phyloP scores from a whole-genome alignment of 2,329 filamentous ascomycete genomes.

The Catunica adiposa region DNA sequence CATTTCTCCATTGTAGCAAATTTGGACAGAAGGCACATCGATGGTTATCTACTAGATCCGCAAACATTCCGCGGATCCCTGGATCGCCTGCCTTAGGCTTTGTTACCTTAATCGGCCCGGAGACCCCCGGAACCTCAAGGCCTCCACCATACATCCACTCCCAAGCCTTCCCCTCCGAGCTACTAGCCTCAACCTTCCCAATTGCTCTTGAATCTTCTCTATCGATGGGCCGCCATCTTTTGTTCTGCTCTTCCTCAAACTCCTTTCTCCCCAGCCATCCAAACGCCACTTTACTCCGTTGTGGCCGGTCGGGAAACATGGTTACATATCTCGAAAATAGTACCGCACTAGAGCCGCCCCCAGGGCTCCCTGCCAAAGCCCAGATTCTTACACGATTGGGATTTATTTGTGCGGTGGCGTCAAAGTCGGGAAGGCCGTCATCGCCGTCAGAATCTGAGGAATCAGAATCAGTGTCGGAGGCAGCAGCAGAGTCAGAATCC shows the following conservation, averaged over 20 bases:
- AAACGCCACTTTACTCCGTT: slow-evolving; percentile 24
- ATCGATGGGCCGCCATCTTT: not conserved
- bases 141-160: slow-evolving; percentile 44
- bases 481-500: slow-evolving; percentile 18
- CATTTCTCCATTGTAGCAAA: slow-evolving; percentile 20
- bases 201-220: too few species aligned
- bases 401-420: slow-evolving; percentile 27
- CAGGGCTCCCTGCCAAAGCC: slow-evolving; percentile 36
- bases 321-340: slow-evolving; percentile 34
- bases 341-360: slow-evolving; percentile 33
- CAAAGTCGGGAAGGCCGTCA: slow-evolving; percentile 20
- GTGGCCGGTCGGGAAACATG: slow-evolving; percentile 29
- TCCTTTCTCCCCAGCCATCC: slow-evolving; percentile 16
- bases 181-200: not conserved
- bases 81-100: slow-evolving; percentile 5
- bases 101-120: slow-evolving; percentile 16
- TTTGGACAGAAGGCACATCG: slow-evolving; percentile 32
- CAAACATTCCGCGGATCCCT: slow-evolving; percentile 4
- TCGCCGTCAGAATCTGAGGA: slow-evolving; percentile 17
- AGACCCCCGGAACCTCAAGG: slow-evolving; percentile 28
- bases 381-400: slow-evolving; percentile 35
- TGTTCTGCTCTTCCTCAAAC: not conserved
- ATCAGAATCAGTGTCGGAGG: slow-evolving; percentile 14
- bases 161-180: slow-evolving; percentile 35
- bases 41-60: slow-evolving; percentile 19